Evolutionary conservation across 2,329 filamentous ascomycete species (phyloP).

Genomic region (Septoria petroselini): DNA sequence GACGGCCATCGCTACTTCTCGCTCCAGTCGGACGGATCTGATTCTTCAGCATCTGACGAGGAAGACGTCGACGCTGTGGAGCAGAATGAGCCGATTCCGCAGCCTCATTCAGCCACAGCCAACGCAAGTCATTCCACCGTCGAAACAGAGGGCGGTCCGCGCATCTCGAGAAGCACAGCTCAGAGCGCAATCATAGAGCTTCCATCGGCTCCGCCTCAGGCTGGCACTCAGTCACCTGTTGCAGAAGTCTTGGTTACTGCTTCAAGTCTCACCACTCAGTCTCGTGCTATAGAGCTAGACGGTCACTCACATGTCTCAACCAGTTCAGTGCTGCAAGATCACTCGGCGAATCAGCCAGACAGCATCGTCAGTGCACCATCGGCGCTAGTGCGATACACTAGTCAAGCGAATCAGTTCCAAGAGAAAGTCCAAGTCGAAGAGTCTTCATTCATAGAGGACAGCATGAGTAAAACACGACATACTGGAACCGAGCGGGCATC

Average conservation of each 20-base stretch:
- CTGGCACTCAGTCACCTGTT: neutral
- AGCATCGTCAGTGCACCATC: too few relatives aligned
- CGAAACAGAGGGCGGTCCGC: too few relatives aligned
- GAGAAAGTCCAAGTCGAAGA: constrained; percentile 1
- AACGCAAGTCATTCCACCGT: too few relatives aligned
- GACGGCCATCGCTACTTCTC: constrained; percentile 20
- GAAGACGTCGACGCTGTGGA: neutral
- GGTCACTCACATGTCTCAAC: neutral
- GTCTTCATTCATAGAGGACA: constrained; percentile 7
- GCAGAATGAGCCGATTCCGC: too few relatives aligned
- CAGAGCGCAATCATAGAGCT: neutral
- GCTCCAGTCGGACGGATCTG: constrained; percentile 16
- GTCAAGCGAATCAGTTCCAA: too few relatives aligned
- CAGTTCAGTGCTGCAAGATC: neutral
- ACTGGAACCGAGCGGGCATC: constrained; percentile 1
- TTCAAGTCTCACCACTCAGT: too few relatives aligned
- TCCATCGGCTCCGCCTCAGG: neutral
- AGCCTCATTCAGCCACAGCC: too few relatives aligned
- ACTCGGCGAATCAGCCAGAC: neutral
- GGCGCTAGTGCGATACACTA: too few relatives aligned
- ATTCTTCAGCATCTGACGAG: constrained; percentile 1
- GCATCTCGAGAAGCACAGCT: neutral
- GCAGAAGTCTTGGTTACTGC: neutral
- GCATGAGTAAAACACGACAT: neutral
- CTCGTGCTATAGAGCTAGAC: neutral